Conservation (phyloP, 352 stramenopile species). For the Plasmopara halstedii region DNA sequence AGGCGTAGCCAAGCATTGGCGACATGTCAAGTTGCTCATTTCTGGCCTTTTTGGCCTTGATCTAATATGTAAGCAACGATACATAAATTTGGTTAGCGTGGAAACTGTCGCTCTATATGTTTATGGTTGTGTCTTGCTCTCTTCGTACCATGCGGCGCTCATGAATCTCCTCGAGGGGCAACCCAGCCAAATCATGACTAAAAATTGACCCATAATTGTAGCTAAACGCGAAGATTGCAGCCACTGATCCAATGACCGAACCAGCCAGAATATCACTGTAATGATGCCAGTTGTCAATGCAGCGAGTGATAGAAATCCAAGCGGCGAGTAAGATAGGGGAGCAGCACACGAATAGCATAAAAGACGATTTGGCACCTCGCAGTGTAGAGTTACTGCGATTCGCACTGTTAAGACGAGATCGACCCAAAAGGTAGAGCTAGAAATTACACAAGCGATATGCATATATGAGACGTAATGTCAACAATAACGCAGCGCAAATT, state of each 20-base stretch:
- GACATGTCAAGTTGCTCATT: constrained; percentile 18
- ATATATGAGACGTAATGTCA: neutral
- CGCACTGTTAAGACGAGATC: constrained; percentile 53
- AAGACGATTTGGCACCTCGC: constrained; percentile 42
- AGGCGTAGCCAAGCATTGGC: constrained; percentile 33
- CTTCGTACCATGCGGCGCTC: constrained; percentile 35
- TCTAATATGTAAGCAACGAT: constrained; percentile 7
- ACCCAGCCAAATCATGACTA: constrained; percentile 41
- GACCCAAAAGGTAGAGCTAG: constrained; percentile 62
- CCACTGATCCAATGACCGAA: constrained; percentile 39
- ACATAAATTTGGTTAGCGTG: too few relatives aligned
- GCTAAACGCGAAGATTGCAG: constrained; percentile 37
- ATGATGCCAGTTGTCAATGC: constrained; percentile 82
- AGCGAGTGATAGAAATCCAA: constrained; percentile 68
- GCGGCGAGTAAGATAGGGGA: constrained; percentile 45
- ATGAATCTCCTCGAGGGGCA: constrained; percentile 50
- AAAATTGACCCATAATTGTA: constrained; percentile 75
- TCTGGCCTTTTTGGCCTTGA: constrained; percentile 8
- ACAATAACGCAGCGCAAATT: neutral
- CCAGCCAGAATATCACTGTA: constrained; percentile 74
- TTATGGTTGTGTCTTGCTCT: neutral
- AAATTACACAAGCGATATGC: neutral
- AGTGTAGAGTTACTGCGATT: constrained; percentile 47
- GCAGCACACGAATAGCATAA: constrained; percentile 68
- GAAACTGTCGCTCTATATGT: neutral